A percentile compares a stretch with the other conserved stretches of the same genome.
Evolutionary conservation across 116 monocot species (phyloP).

Genomic region (Iris pallida): DNA sequence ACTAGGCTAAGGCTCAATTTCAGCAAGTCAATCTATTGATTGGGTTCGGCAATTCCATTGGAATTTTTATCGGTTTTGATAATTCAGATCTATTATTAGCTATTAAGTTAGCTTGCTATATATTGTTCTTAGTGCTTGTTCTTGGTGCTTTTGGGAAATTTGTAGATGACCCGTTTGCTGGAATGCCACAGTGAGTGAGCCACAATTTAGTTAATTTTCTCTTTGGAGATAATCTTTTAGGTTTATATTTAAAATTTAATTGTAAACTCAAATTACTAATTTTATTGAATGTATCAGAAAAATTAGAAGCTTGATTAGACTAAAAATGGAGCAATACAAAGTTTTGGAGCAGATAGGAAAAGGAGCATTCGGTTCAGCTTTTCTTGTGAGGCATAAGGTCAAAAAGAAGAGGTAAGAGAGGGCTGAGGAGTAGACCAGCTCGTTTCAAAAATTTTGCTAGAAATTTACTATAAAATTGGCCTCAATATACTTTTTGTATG

Average conservation of each 20-base stretch:
- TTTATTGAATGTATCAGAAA: background rate
- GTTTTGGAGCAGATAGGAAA: slow-evolving; percentile 66
- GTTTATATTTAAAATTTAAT: background rate
- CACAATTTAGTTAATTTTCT: too few relatives aligned
- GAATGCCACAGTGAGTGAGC: too few relatives aligned
- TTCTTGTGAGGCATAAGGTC: slow-evolving; percentile 54
- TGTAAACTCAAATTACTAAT: background rate
- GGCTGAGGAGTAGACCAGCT: background rate
- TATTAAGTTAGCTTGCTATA: too few relatives aligned
- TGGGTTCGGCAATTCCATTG: too few relatives aligned
- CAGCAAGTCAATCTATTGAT: too few relatives aligned
- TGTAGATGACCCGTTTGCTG: too few relatives aligned
- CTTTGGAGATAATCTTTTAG: background rate
- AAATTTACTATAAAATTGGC: background rate
- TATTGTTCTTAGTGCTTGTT: too few relatives aligned
- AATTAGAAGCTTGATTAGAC: slow-evolving; percentile 4
- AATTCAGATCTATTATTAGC: too few relatives aligned
- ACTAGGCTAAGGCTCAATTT: too few relatives aligned
- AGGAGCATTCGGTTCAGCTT: slow-evolving; percentile 57
- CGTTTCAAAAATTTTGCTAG: too few relatives aligned
- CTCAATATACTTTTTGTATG: background rate
- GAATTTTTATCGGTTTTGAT: too few relatives aligned
- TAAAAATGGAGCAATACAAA: slow-evolving; percentile 54
- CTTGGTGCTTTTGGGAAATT: too few relatives aligned
- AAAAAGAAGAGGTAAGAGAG: slow-evolving; percentile 50